These are phyloP conservation scores for Xylariaceae sp. DNA, from an alignment of 2,329 filamentous ascomycete species.

Conservation along the genomic window DNA sequence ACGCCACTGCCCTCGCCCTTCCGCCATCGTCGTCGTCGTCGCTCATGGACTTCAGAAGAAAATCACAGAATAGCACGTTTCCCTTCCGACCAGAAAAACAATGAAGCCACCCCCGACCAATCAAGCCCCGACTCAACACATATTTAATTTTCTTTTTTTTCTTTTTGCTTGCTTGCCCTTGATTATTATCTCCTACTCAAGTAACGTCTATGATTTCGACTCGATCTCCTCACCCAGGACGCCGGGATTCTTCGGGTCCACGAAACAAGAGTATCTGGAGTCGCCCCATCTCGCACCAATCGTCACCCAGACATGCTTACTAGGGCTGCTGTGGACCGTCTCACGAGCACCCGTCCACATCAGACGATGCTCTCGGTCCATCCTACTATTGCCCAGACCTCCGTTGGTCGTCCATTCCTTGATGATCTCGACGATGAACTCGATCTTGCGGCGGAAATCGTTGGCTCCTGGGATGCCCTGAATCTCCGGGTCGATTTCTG, in stretches of 20 bases:
- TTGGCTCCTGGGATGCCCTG: slow-evolving; percentile 66
- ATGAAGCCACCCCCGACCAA: too few relatives aligned
- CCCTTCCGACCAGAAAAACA: neutral
- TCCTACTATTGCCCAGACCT: slow-evolving; percentile 63
- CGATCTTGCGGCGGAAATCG: slow-evolving; percentile 66
- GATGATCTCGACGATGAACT: slow-evolving; percentile 64
- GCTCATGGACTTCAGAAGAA: slow-evolving; percentile 15
- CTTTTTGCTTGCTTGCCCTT: neutral
- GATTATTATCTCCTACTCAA: slow-evolving; percentile 7
- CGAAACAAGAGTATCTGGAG: slow-evolving; percentile 47
- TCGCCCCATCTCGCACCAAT: slow-evolving; percentile 61
- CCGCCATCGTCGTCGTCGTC: slow-evolving; percentile 16
- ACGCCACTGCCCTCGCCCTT: neutral
- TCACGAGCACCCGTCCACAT: slow-evolving; percentile 57
- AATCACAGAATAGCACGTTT: neutral
- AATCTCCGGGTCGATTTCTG: slow-evolving; percentile 55
- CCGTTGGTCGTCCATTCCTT: slow-evolving; percentile 66
- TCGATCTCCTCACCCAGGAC: slow-evolving; percentile 52
- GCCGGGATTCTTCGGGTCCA: slow-evolving; percentile 50
- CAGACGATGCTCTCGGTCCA: slow-evolving; percentile 49
- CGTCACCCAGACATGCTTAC: slow-evolving; percentile 64
- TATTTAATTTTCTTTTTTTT: neutral
- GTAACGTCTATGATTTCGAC: slow-evolving; percentile 28
- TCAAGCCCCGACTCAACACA: neutral
- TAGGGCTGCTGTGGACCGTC: slow-evolving; percentile 46